These are phyloP conservation scores for Suillus hirtellus DNA, from an alignment of 768 basidiomycete species.

Conservation along the genomic window DNA sequence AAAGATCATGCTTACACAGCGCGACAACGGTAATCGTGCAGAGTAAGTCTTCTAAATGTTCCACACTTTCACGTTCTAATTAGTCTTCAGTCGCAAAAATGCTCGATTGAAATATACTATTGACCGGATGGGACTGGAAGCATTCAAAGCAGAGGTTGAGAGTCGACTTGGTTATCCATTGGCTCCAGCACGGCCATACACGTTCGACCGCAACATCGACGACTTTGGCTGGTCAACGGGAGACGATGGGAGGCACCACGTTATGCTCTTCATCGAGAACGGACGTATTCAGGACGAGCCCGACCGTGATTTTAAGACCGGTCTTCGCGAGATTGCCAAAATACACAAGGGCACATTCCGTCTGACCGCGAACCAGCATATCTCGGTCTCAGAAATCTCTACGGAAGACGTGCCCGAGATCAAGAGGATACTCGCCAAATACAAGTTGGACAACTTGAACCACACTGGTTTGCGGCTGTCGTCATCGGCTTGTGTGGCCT, in stretches of 20 bases:
- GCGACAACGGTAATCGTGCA: constrained; percentile 92
- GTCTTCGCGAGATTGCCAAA: constrained; percentile 88
- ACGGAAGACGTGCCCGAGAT: constrained; percentile 73
- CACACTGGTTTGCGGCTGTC: constrained; percentile 80
- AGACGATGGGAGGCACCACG: constrained; percentile 86
- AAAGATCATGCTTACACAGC: constrained; percentile 89
- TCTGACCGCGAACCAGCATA: constrained; percentile 93
- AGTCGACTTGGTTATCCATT: constrained; percentile 80
- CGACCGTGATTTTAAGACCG: constrained; percentile 88
- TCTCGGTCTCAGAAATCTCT: constrained; percentile 82
- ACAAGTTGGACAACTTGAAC: constrained; percentile 86
- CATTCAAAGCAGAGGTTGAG: constrained; percentile 90
- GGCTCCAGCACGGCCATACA: constrained; percentile 69
- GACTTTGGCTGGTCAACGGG: constrained; percentile 93
- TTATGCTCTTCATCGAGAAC: constrained; percentile 95
- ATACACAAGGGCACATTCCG: constrained; percentile 94
- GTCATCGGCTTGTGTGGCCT: constrained; percentile 94
- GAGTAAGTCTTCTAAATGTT: constrained; percentile 59
- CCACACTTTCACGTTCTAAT: constrained; percentile 5
- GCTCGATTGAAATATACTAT: constrained; percentile 96
- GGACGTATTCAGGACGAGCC: constrained; percentile 96
- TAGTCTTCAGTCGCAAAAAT: constrained; percentile 61
- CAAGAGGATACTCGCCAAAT: constrained; percentile 76
- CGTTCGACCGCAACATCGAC: constrained; percentile 89
- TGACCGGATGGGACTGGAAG: constrained; percentile 89